A percentile compares a stretch with the other conserved stretches of the same genome.
These are phyloP conservation scores for Coniochaeta pulveracea DNA, from an alignment of 2,329 filamentous ascomycete species.

Conservation along the genomic window DNA sequence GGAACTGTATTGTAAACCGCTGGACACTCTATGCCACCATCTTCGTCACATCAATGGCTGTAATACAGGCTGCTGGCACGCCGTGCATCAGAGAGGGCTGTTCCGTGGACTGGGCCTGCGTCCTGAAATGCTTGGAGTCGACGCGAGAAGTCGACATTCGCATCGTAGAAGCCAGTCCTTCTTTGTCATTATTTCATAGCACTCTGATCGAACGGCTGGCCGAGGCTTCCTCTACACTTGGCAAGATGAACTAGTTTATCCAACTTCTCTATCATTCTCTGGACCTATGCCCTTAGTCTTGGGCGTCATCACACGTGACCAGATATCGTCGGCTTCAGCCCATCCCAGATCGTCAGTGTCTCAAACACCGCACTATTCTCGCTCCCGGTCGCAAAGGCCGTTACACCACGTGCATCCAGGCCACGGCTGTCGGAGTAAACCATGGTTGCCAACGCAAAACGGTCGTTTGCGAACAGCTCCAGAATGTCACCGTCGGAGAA, in stretches of 20 bases:
- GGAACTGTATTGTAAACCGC: conserved; percentile 4
- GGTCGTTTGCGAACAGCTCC: not conserved
- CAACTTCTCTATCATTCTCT: no score
- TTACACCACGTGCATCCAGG: not conserved
- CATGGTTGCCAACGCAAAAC: not conserved
- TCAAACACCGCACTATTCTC: not conserved
- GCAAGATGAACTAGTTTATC: not conserved
- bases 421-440: no score
- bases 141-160: not conserved
- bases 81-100: not conserved
- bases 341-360: not conserved
- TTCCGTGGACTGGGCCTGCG: not conserved
- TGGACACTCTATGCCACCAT: conserved; percentile 7
- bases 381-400: not conserved
- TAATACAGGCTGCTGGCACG: not conserved
- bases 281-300: no score
- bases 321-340: no score
- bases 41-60: conserved; percentile 4
- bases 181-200: not conserved
- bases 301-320: no score
- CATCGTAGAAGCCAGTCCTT: not conserved
- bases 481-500: not conserved
- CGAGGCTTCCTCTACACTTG: not conserved
- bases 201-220: not conserved
- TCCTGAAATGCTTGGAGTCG: not conserved